Evolutionary conservation across 257 asterid species (phyloP), one percentile per base, ranked within the genome.

Genomic region (Misopates orontium): DNA sequence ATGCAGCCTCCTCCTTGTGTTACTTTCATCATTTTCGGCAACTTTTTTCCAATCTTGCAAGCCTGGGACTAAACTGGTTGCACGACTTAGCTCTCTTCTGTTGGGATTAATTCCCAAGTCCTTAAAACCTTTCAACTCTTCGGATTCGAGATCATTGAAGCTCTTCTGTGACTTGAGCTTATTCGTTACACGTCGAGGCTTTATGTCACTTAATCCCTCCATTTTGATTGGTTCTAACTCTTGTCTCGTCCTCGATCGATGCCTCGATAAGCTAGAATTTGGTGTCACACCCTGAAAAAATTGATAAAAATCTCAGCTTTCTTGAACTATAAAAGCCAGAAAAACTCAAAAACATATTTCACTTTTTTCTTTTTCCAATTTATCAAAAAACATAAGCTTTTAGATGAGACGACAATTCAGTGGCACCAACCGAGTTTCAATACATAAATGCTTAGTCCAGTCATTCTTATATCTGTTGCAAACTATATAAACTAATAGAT

Each of bases 271-370:
- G 58, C 67, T 79, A 7, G 74, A 52, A 53, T 79, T 73, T 68
- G 68, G 72, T 59, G 53, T 54, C 56, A 63, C n/a, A 44, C 61
- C 85, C 86, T 83, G 71, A 25, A 39, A 61, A 25, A 11, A 41
- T 15, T 8, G 18, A 28, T 17, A 0, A 17, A 32, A 44, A 31
- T 40, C 14, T 21, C 22, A n/a, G 8, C 42, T 36, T 36, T 36
- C 42, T 36, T 36, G 42, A 36, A 36, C 42, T 36, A 36, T 36
- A 28, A 6, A 2, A n/a, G n/a, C 6, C 6, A 28, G 6, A 28
- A 28, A 28, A 28, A 28, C 6, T 28, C 36, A 28, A 28, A 28
- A 28, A 28, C 2, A 28, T 28, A 21, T 53, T 19, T 54, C 40
- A 54, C 23, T 13, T 49, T 47, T 18, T 47, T 12, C 14, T 4